A percentile compares a stretch with the other conserved stretches of the same genome.
Conservation (phyloP, 306 rosid genomes). For the Crataegus laevigata region DNA sequence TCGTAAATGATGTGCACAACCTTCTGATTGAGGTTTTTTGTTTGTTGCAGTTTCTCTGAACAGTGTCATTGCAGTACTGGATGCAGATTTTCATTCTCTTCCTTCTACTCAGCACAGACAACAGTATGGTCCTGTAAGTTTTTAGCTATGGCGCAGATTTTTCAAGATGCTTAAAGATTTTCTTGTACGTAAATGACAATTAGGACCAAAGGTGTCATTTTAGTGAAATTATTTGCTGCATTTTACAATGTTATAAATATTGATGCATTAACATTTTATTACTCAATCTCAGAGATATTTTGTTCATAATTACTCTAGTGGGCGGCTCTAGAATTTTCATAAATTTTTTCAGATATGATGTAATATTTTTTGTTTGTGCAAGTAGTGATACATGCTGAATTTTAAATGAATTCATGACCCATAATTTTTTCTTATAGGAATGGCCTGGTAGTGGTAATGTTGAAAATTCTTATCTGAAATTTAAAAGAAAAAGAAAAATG, state of each 20-base stretch:
- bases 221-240: neutral
- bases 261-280: neutral
- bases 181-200: neutral
- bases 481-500: neutral
- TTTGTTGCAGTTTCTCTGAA: conserved; percentile 74
- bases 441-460: neutral
- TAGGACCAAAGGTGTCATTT: neutral
- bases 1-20: conserved; percentile 1
- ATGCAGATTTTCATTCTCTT: conserved; percentile 97
- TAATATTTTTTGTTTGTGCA: neutral
- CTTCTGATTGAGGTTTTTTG: conserved; percentile 10
- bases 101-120: conserved; percentile 90
- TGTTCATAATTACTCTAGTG: neutral
- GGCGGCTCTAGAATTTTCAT: no score
- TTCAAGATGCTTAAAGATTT: neutral
- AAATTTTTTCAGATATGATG: neutral
- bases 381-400: neutral
- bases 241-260: neutral
- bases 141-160: conserved; percentile 11
- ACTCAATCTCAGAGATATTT: neutral
- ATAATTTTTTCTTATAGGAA: neutral
- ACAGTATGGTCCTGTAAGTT: conserved; percentile 95
- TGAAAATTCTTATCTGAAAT: no score
- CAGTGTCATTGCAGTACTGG: conserved; percentile 93
- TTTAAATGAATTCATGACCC: neutral